phyloP scores from a whole-genome alignment of 257 asterid genomes.

The Capsicum pubescens region DNA sequence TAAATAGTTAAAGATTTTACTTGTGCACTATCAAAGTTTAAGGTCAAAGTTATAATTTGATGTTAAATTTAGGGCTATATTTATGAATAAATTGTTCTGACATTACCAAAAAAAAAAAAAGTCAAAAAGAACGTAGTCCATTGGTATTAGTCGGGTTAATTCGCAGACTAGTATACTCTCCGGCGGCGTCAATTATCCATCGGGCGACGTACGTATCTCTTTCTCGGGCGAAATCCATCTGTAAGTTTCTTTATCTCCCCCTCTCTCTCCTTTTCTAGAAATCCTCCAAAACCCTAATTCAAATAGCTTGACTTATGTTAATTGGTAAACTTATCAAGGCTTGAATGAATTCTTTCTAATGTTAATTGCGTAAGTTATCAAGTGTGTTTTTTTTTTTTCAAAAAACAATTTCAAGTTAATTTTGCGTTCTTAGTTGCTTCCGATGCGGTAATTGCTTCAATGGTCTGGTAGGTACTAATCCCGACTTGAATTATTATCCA shows the following conservation, averaged over 20 bases:
- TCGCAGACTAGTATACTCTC: background rate
- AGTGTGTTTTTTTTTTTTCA: background rate
- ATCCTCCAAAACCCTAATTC: constrained; percentile 20
- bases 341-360: background rate
- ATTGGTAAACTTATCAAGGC: background rate
- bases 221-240: background rate
- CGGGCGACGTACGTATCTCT: background rate
- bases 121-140: background rate
- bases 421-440: background rate
- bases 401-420: background rate
- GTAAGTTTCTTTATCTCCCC: background rate
- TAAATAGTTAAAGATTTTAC: too few relatives aligned
- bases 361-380: background rate
- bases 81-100: background rate
- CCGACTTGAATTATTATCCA: background rate
- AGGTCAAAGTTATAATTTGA: too few relatives aligned
- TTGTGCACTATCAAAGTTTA: too few relatives aligned
- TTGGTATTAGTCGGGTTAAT: background rate
- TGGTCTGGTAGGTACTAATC: background rate
- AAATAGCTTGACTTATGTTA: background rate
- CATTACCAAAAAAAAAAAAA: background rate
- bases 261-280: background rate
- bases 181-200: background rate
- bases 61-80: too few relatives aligned
- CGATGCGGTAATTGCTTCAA: constrained; percentile 14